Evolutionary conservation across 192 early-diverging fungal species (phyloP).

Genomic region (Coemansia sp.): DNA sequence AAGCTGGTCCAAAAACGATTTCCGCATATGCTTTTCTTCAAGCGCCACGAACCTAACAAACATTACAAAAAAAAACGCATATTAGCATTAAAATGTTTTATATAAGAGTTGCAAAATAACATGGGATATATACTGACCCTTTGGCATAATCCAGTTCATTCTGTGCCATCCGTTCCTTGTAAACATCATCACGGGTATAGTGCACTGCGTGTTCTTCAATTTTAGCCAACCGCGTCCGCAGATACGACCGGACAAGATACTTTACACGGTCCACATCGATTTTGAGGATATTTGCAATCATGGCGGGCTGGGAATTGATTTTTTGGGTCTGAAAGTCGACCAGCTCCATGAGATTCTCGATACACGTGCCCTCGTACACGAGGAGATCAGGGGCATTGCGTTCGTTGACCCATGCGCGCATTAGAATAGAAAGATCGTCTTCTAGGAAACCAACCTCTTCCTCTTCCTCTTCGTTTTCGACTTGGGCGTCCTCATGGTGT

Average conservation of each 20-base stretch:
- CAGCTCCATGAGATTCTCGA: conserved; percentile 52
- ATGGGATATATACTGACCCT: conserved; percentile 11
- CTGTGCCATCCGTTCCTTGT: conserved; percentile 35
- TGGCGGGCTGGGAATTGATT: conserved; percentile 14
- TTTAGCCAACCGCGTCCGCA: conserved; percentile 36
- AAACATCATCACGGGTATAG: conserved; percentile 18
- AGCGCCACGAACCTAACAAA: conserved; percentile 38
- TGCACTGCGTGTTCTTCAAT: conserved; percentile 30
- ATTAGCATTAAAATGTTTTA: no score
- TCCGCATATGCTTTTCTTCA: conserved; percentile 26
- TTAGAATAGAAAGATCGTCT: conserved; percentile 33
- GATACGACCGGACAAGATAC: conserved; percentile 48
- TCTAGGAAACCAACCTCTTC: conserved; percentile 20
- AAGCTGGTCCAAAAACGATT: conserved; percentile 51
- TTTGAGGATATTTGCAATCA: conserved; percentile 32
- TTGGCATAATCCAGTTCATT: conserved; percentile 47
- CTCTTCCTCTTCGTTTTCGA: not conserved
- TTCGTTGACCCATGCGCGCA: conserved; percentile 39
- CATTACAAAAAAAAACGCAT: not conserved
- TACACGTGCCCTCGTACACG: conserved; percentile 33
- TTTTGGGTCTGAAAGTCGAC: conserved; percentile 38
- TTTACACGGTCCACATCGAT: conserved; percentile 48
- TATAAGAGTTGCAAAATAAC: no score
- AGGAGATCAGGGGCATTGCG: conserved; percentile 35
- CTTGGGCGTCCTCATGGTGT: not conserved